These are phyloP conservation scores for Cladosporium velox DNA, from an alignment of 2,329 filamentous ascomycete genomes.

Conservation along the genomic window DNA sequence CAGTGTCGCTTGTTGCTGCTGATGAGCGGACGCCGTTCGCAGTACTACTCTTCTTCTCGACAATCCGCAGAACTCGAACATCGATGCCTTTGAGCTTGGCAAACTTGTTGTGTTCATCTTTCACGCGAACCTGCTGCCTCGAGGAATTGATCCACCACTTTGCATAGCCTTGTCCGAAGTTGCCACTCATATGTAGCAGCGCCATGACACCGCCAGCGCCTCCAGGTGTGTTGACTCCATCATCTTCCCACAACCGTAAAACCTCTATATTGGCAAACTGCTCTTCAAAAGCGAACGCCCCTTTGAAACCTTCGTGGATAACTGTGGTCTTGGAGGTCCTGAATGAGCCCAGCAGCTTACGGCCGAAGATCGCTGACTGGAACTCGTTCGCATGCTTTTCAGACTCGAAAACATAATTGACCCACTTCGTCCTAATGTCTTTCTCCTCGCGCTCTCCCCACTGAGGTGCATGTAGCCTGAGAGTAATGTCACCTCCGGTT, in stretches of 20 bases:
- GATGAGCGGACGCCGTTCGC: slow-evolving; percentile 24
- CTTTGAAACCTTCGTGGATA: slow-evolving; percentile 46
- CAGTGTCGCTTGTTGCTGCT: neutral
- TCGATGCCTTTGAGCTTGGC: slow-evolving; percentile 48
- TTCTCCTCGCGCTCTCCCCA: slow-evolving; percentile 40
- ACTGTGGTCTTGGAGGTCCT: slow-evolving; percentile 48
- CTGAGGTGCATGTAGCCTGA: slow-evolving; percentile 43
- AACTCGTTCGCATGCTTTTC: slow-evolving; percentile 42
- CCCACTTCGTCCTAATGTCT: slow-evolving; percentile 45
- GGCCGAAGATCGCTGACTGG: slow-evolving; percentile 50
- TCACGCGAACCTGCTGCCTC: slow-evolving; percentile 41
- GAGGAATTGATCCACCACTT: slow-evolving; percentile 48
- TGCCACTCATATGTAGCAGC: slow-evolving; percentile 47
- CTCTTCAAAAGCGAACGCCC: slow-evolving; percentile 48
- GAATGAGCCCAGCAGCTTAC: slow-evolving; percentile 45
- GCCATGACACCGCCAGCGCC: slow-evolving; percentile 46
- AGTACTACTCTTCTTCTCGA: slow-evolving; percentile 8
- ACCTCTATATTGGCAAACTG: slow-evolving; percentile 53
- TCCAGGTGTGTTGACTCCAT: slow-evolving; percentile 35
- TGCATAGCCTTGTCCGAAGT: slow-evolving; percentile 47
- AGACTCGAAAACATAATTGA: slow-evolving; percentile 46
- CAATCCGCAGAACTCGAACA: slow-evolving; percentile 39
- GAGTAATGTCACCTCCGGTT: slow-evolving; percentile 35
- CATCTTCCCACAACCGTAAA: slow-evolving; percentile 50
- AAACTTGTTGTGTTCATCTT: slow-evolving; percentile 42